Base-by-base conservation (phyloP, 305 asterid species). In the Fraxinus sp. region DNA sequence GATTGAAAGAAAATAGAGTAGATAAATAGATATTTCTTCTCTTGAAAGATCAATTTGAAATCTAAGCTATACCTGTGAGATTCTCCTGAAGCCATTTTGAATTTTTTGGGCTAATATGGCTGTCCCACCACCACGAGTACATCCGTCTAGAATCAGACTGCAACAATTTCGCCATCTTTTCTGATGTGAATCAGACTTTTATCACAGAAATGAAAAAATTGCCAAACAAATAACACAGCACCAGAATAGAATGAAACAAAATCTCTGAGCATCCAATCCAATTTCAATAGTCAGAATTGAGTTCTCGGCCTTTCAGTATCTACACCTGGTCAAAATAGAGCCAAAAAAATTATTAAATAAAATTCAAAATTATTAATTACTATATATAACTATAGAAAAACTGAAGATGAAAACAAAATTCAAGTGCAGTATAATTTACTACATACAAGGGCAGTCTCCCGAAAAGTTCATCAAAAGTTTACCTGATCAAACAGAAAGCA, bases 41-140 rank as follows among this genome's bases (percentile, higher is more conserved):
- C 64, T 14, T 55, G 24, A 55, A 55, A 55, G 3, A 55, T 55
- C 64, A 55, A 55, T 55, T n/a, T 55, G 64, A 55, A 55, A 55
- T 55, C 24, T 55, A 18, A 57, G 68, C 11, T 83, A 66, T 91
- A 95, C 98, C 98, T 89, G 97, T 94, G 88, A 97, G 99, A 90
- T 97, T 97, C 81, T 97, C 97, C 91, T 94, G 93, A 80, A 97
- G 98, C 99, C 98, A 97, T 88, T 93, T 97, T 37, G 99, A 97
- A 84, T 97, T 97, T 80, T 95, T 97, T 89, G 98, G 98, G 89
- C 99, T 97, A 82, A 95, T 94, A 82, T 97, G 99, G 85, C 99
- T 97, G 85, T 97, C 96, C 99, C 98, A 97, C 99, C 99, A 97
- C 99, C 99, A 97, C 10, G 99, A 95, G 81, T 97, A 97, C 98